These are phyloP conservation scores for Exophiala viscosa DNA, from an alignment of 2,329 filamentous ascomycete species.

Conservation along the genomic window DNA sequence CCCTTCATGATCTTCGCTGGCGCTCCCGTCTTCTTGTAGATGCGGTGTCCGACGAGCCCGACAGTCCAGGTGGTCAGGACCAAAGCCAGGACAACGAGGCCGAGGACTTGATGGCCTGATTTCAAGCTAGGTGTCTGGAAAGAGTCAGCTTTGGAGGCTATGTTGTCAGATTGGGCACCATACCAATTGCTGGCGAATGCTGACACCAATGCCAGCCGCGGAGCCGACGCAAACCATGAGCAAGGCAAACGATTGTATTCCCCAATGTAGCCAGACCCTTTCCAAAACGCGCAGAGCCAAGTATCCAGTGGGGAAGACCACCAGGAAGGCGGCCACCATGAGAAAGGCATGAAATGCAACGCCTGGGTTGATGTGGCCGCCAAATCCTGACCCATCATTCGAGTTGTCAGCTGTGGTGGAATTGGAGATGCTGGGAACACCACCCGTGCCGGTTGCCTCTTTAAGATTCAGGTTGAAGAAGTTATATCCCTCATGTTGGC, in stretches of 20 bases:
- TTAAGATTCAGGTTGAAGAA: slow-evolving; percentile 55
- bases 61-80: slow-evolving; percentile 53
- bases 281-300: slow-evolving; percentile 51
- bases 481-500: slow-evolving; percentile 54
- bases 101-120: slow-evolving; percentile 57
- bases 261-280: slow-evolving; percentile 54
- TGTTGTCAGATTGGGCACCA: slow-evolving; percentile 28
- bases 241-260: slow-evolving; percentile 51
- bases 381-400: slow-evolving; percentile 23
- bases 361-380: slow-evolving; percentile 7
- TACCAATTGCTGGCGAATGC: slow-evolving; percentile 56
- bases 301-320: slow-evolving; percentile 55
- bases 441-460: slow-evolving; percentile 46
- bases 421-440: slow-evolving; percentile 37
- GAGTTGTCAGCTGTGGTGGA: slow-evolving; percentile 37
- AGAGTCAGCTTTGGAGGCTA: slow-evolving; percentile 6
- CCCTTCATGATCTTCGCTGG: slow-evolving; percentile 49
- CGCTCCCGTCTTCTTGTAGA: slow-evolving; percentile 49
- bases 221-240: slow-evolving; percentile 50
- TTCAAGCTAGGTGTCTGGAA: slow-evolving; percentile 50
- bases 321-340: slow-evolving; percentile 56
- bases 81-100: slow-evolving; percentile 52
- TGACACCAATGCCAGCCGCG: slow-evolving; percentile 52
- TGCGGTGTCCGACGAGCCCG: slow-evolving; percentile 55
- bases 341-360: slow-evolving; percentile 37